phyloP scores from a whole-genome alignment of 345 rosid genomes.

The Eucalyptus guilfoylei region DNA sequence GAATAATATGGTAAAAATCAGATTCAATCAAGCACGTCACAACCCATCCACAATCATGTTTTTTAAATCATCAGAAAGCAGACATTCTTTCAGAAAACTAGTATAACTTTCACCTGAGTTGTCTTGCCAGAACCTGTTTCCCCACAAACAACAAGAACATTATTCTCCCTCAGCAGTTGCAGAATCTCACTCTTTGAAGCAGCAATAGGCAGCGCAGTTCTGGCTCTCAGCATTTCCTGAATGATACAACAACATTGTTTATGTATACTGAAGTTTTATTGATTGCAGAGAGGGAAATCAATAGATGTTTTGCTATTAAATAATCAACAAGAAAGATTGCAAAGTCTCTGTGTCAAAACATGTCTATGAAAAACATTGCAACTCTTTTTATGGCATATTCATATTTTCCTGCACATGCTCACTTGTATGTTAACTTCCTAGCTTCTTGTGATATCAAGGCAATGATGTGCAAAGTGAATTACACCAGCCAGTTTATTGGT shows the following conservation, averaged over 20 bases:
- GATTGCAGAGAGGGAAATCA: background rate
- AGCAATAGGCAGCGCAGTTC: conserved; percentile 72
- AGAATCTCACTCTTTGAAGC: conserved; percentile 55
- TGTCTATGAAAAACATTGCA: background rate
- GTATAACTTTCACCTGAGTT: conserved; percentile 49
- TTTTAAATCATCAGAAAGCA: background rate
- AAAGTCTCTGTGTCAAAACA: background rate
- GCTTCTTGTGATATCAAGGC: background rate
- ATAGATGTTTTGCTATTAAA: background rate
- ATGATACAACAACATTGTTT: background rate
- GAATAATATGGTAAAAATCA: background rate
- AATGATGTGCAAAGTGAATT: background rate
- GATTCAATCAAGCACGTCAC: background rate
- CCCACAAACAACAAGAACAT: conserved; percentile 84
- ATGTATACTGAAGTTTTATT: background rate
- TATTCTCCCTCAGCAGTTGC: conserved; percentile 52
- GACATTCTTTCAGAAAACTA: background rate
- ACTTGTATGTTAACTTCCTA: background rate
- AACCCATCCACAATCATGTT: background rate
- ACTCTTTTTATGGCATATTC: background rate
- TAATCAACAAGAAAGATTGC: background rate
- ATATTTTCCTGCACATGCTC: background rate
- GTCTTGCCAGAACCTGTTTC: conserved; percentile 99
- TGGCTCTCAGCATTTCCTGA: conserved; percentile 57
- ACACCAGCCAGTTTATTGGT: background rate